phyloP scores from a whole-genome alignment of 2,329 filamentous ascomycete genomes.

The Tolypocladium ophioglossoides region DNA sequence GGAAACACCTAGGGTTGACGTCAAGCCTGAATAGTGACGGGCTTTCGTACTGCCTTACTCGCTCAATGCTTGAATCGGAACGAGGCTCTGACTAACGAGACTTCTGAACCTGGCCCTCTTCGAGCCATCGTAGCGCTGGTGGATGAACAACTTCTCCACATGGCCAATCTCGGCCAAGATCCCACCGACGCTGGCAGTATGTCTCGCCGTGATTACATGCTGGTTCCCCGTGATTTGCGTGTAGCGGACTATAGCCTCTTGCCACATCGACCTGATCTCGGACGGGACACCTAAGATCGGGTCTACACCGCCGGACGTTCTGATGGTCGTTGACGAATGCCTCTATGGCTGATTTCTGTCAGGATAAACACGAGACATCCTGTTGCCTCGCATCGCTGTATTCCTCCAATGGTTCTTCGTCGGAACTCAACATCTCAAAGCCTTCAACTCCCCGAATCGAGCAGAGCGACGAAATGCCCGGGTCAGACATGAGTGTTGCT shows the following conservation, averaged over 20 bases:
- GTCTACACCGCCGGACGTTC: neutral
- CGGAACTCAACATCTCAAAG: neutral
- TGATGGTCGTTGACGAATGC: no score
- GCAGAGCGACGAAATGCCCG: no score
- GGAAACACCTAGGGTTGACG: slow-evolving; percentile 1
- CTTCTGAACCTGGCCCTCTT: slow-evolving; percentile 4
- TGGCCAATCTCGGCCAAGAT: neutral
- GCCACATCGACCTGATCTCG: slow-evolving; percentile 1
- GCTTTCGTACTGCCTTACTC: slow-evolving; percentile 3
- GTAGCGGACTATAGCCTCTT: neutral
- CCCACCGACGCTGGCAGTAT: neutral
- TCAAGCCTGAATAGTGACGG: neutral
- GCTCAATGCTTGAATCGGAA: slow-evolving; percentile 3
- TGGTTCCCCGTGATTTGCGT: neutral
- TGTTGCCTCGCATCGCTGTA: no score
- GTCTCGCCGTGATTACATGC: neutral
- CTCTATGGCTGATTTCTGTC: no score
- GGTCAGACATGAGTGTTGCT: no score
- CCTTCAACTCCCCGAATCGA: no score
- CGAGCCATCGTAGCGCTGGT: slow-evolving; percentile 1
- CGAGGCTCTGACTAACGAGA: slow-evolving; percentile 2
- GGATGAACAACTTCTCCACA: neutral
- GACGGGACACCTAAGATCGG: neutral
- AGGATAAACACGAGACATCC: no score
- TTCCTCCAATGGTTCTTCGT: neutral